Percentiles rank a stretch among this genome's conserved stretches.
Conservation (phyloP, 768 basidiomycete species). For the Lepiota venenata region DNA sequence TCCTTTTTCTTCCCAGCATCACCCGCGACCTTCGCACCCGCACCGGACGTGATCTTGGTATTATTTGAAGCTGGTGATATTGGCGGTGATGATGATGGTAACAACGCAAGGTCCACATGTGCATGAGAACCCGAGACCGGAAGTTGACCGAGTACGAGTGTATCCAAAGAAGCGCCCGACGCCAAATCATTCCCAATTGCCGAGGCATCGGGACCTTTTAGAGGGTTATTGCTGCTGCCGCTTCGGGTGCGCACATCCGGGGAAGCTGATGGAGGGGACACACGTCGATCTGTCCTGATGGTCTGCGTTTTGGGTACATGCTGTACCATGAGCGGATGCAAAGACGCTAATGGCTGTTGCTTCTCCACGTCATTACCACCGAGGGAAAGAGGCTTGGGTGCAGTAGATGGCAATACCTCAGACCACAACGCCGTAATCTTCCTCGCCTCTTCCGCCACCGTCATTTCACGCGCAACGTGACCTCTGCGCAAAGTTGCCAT, state of each 20-base stretch:
- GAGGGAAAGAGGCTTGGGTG: not conserved
- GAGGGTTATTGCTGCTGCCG: no score
- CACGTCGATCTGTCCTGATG: slow-evolving; percentile 31
- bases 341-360: not conserved
- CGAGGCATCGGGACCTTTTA: not conserved
- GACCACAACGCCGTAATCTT: slow-evolving; percentile 39
- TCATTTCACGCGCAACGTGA: slow-evolving; percentile 22
- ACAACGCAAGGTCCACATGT: not conserved
- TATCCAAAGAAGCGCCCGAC: not conserved
- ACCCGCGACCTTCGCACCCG: not conserved
- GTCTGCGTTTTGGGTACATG: slow-evolving; percentile 23
- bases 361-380: not conserved
- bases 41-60: slow-evolving; percentile 1
- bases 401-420: slow-evolving; percentile 7
- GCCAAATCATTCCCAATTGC: not conserved
- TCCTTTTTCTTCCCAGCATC: slow-evolving; percentile 13
- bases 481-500: slow-evolving; percentile 17
- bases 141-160: not conserved
- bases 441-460: slow-evolving; percentile 33
- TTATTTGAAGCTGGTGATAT: slow-evolving; percentile 6
- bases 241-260: slow-evolving; percentile 9
- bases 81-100: not conserved
- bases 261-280: slow-evolving; percentile 32
- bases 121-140: not conserved
- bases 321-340: slow-evolving; percentile 20